These are phyloP conservation scores for Rhamnella rubrinervis DNA, from an alignment of 331 rosid species.

Conservation along the genomic window DNA sequence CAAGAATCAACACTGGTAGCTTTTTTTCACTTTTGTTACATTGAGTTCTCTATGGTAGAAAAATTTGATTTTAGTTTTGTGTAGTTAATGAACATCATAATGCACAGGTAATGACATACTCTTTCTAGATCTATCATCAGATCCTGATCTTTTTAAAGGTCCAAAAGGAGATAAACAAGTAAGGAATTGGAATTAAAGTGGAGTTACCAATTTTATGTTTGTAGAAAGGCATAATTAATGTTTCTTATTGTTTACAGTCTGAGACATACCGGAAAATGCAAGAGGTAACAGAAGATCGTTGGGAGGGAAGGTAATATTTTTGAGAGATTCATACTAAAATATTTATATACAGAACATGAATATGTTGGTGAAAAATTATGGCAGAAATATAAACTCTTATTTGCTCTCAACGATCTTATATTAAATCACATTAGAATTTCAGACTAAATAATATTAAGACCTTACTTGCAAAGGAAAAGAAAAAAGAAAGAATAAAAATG, in stretches of 20 bases:
- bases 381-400: background rate
- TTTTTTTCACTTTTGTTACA: constrained; percentile 8
- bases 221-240: constrained; percentile 14
- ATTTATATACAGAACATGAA: background rate
- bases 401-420: background rate
- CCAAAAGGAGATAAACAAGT: constrained; percentile 88
- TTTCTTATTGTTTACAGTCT: constrained; percentile 48
- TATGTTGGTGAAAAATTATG: background rate
- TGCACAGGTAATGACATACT: constrained; percentile 76
- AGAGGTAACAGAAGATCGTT: constrained; percentile 76
- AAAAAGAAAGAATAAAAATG: too few relatives aligned
- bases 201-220: constrained; percentile 1
- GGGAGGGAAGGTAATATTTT: constrained; percentile 82
- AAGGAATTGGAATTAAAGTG: constrained; percentile 27
- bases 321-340: background rate
- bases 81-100: constrained; percentile 17
- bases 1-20: constrained; percentile 82
- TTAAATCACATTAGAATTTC: too few relatives aligned
- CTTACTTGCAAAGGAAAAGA: too few relatives aligned
- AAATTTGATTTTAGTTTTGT: constrained; percentile 17
- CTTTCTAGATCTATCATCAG: constrained; percentile 76
- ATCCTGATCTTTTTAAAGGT: constrained; percentile 80
- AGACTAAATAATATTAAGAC: too few relatives aligned
- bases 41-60: background rate
- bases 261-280: constrained; percentile 96